phyloP scores from a whole-genome alignment of 352 stramenopile species.

The Paralagenidium karlingii region DNA sequence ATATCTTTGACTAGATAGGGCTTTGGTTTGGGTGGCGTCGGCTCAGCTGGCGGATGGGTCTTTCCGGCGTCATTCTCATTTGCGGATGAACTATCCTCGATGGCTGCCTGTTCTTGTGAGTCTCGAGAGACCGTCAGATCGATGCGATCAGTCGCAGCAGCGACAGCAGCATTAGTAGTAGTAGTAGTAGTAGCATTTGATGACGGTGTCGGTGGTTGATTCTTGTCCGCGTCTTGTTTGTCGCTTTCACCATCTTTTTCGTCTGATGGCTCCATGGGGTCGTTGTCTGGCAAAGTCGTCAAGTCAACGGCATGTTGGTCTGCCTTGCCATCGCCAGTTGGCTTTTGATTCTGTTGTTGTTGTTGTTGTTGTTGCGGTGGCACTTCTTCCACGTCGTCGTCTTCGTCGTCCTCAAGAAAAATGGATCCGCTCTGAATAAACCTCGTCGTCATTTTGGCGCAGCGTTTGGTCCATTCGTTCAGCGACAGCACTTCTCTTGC shows the following conservation, averaged over 20 bases:
- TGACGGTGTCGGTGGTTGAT: neutral
- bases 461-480: constrained; percentile 59
- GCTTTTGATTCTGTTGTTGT: neutral
- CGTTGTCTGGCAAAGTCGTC: constrained; percentile 2
- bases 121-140: too few relatives aligned
- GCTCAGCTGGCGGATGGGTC: constrained; percentile 1
- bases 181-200: neutral
- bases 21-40: constrained; percentile 2
- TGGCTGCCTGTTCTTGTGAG: neutral
- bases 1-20: neutral
- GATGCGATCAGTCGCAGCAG: neutral
- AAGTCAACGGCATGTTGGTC: constrained; percentile 7
- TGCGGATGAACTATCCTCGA: constrained; percentile 1
- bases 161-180: neutral
- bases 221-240: neutral
- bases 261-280: neutral
- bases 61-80: constrained; percentile 4
- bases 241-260: neutral
- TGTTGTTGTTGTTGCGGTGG: constrained; percentile 4
- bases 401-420: constrained; percentile 52
- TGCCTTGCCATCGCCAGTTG: neutral
- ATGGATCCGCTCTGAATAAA: constrained; percentile 75
- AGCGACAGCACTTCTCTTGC: constrained; percentile 22
- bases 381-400: constrained; percentile 13
- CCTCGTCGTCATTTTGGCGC: constrained; percentile 52